phyloP scores from a whole-genome alignment of 352 stramenopile species.

The Globisporangium nunn region DNA sequence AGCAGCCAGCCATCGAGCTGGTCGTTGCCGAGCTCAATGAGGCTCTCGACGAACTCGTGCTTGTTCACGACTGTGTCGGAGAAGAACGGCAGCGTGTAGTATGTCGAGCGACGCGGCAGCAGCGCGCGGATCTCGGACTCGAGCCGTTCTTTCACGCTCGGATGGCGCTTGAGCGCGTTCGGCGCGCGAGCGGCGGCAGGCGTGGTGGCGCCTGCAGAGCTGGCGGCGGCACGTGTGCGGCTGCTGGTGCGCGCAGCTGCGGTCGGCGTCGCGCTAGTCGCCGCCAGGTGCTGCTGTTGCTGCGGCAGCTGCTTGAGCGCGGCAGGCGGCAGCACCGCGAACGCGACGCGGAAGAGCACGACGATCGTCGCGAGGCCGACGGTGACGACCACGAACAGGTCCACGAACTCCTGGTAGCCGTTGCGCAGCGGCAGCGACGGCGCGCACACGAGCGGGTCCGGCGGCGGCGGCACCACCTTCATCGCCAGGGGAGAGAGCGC shows the following conservation, averaged over 20 bases:
- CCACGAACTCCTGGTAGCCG: conserved; percentile 34
- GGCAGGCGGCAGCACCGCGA: conserved; percentile 32
- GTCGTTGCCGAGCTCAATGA: conserved; percentile 63
- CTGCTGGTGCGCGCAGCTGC: neutral
- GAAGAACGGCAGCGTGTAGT: conserved; percentile 77
- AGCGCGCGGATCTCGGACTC: conserved; percentile 51
- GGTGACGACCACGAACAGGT: conserved; percentile 60
- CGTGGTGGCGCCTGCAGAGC: neutral
- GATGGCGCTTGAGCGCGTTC: conserved; percentile 17
- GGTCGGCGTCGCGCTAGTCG: neutral
- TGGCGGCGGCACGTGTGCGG: conserved; percentile 4
- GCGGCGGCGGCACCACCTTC: neutral
- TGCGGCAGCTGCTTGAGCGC: neutral
- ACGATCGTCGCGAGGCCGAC: conserved; percentile 54
- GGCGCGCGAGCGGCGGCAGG: neutral
- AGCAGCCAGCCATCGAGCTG: conserved; percentile 69
- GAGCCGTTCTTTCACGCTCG: conserved; percentile 53
- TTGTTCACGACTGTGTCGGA: conserved; percentile 68
- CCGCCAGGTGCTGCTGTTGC: neutral
- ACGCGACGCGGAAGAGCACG: conserved; percentile 60
- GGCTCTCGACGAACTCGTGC: conserved; percentile 61
- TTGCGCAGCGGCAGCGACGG: conserved; percentile 2
- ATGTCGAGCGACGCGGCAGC: conserved; percentile 54
- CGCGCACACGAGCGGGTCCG: conserved; percentile 1
- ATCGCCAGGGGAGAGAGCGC: neutral